Evolutionary conservation across 2,329 filamentous ascomycete genomes (phyloP).

Genomic region (Fusarium pilosicola): DNA sequence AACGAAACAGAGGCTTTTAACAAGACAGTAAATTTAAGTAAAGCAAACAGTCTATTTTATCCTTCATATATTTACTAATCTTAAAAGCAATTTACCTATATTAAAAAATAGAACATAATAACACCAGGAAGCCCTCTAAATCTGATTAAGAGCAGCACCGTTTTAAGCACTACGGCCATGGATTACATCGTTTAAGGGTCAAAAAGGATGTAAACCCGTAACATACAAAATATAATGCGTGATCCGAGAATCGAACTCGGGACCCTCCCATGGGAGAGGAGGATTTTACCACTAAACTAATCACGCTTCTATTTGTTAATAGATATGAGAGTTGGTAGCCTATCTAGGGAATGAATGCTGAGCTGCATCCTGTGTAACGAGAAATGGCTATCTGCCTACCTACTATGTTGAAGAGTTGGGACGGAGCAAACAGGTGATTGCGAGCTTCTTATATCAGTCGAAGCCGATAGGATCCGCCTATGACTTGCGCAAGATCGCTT

Average conservation of each 20-base stretch:
- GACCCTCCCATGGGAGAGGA: constrained; percentile 52
- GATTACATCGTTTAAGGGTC: no score
- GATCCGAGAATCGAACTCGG: constrained; percentile 52
- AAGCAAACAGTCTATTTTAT: not conserved
- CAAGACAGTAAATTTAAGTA: not conserved
- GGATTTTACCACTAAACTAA: constrained; percentile 54
- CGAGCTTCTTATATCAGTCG: constrained; percentile 22
- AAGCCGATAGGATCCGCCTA: not conserved
- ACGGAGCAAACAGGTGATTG: not conserved
- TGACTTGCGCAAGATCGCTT: not conserved
- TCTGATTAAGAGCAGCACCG: no score
- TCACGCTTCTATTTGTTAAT: constrained; percentile 38
- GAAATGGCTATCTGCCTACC: not conserved
- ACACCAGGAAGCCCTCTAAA: not conserved
- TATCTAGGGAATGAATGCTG: not conserved
- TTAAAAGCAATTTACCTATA: not conserved
- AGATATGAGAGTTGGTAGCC: not conserved
- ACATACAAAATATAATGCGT: constrained; percentile 39
- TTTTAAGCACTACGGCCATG: not conserved
- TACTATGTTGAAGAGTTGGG: not conserved
- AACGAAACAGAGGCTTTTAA: not conserved
- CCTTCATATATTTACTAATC: not conserved
- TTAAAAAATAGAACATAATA: not conserved
- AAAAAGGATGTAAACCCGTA: not conserved
- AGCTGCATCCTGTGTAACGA: not conserved